Evolutionary conservation across 805 yeast species (phyloP).

Genomic region (Hermanozyma aechmeae): DNA sequence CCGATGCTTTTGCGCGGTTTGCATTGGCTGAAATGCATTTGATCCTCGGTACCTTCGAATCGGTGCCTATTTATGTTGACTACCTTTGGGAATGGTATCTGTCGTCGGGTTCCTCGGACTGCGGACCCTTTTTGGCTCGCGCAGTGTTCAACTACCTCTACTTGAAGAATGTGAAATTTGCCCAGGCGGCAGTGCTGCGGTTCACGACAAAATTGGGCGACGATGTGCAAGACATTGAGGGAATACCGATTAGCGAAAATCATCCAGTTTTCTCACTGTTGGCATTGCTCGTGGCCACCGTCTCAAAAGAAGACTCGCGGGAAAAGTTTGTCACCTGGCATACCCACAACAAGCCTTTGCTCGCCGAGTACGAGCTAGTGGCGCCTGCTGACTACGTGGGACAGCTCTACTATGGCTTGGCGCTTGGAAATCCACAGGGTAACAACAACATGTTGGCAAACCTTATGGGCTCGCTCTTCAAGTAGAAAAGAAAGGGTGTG

Average conservation of each 20-base stretch:
- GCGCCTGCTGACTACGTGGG: conserved; percentile 51
- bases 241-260: conserved; percentile 8
- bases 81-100: conserved; percentile 38
- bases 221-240: not conserved
- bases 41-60: conserved; percentile 54
- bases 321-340: conserved; percentile 47
- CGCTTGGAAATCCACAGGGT: conserved; percentile 29
- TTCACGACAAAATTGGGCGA: conserved; percentile 11
- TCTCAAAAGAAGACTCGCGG: conserved; percentile 39
- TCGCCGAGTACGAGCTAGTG: conserved; percentile 24
- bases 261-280: conserved; percentile 54
- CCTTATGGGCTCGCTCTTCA: conserved; percentile 55
- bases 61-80: conserved; percentile 29
- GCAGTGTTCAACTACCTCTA: conserved; percentile 69
- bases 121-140: conserved; percentile 38
- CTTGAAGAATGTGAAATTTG: conserved; percentile 57
- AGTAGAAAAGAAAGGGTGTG: conserved; percentile 14
- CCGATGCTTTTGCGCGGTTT: conserved; percentile 29
- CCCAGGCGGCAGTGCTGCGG: conserved; percentile 22
- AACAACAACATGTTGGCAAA: conserved; percentile 38
- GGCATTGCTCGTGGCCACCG: conserved; percentile 53
- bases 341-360: conserved; percentile 35
- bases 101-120: conserved; percentile 12
- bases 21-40: conserved; percentile 69
- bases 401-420: conserved; percentile 49